Percentiles rank a stretch among this genome's conserved stretches.
Evolutionary conservation across 371 early-diverging fungal genomes (phyloP).

Genomic region (Amoeboaphelidium occidentale): DNA sequence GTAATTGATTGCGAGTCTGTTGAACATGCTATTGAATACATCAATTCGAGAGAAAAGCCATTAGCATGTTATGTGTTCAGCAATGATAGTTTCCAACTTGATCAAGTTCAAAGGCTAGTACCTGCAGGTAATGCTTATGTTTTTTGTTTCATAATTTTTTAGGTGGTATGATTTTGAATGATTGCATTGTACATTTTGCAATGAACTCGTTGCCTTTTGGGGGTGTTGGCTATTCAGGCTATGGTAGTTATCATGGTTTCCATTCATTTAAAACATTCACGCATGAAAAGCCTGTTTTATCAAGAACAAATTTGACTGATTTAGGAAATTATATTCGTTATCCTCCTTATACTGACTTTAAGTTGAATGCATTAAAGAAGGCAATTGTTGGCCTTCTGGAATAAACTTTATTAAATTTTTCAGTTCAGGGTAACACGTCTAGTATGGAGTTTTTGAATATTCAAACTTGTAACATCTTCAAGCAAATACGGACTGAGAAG

Average conservation of each 20-base stretch:
- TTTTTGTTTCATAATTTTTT: conserved; percentile 21
- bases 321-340: not conserved
- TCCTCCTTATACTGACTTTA: not conserved
- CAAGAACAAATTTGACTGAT: not conserved
- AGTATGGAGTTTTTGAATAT: too few relatives aligned
- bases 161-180: conserved; percentile 56
- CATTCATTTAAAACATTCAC: conserved; percentile 40
- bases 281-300: not conserved
- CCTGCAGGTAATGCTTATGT: not conserved
- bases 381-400: too few relatives aligned
- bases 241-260: conserved; percentile 63
- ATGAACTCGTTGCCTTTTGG: conserved; percentile 52
- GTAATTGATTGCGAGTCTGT: conserved; percentile 35
- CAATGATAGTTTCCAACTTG: conserved; percentile 12
- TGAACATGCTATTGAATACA: conserved; percentile 32
- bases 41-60: conserved; percentile 32
- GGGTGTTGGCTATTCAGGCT: conserved; percentile 69
- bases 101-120: conserved; percentile 3
- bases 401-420: too few relatives aligned
- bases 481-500: too few relatives aligned
- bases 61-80: conserved; percentile 43
- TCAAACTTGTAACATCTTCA: too few relatives aligned
- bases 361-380: too few relatives aligned
- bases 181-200: conserved; percentile 27
- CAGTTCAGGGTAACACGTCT: too few relatives aligned